Evolutionary conservation across 176 grass and related monocot species (phyloP).

Genomic region (Lolium rigidum): DNA sequence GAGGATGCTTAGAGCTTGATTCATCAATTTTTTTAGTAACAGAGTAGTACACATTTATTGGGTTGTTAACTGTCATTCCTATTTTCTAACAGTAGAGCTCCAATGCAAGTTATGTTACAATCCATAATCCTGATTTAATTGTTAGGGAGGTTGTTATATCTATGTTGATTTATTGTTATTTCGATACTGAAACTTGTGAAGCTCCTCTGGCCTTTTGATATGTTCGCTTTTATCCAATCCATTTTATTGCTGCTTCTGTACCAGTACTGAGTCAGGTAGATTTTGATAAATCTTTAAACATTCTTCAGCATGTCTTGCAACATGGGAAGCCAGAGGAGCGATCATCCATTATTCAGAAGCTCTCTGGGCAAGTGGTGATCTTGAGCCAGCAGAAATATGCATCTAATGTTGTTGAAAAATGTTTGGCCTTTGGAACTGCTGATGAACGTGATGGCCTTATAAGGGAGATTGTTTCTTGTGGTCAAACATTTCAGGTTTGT

Average conservation of each 20-base stretch:
- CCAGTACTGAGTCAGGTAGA: neutral
- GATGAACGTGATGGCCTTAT: constrained; percentile 75
- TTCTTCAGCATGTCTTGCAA: constrained; percentile 71
- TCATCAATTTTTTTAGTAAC: neutral
- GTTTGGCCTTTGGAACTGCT: constrained; percentile 54
- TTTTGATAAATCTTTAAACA: constrained; percentile 4
- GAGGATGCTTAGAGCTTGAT: neutral
- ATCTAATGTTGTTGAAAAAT: constrained; percentile 88
- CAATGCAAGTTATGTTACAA: neutral
- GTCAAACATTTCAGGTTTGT: constrained; percentile 61
- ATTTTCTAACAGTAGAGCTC: neutral
- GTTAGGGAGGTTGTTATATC: neutral
- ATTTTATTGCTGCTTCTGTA: neutral
- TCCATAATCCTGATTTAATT: neutral
- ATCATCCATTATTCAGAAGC: constrained; percentile 63
- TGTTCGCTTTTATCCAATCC: neutral
- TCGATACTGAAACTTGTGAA: neutral
- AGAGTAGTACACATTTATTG: neutral
- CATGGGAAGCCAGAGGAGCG: constrained; percentile 70
- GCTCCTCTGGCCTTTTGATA: neutral
- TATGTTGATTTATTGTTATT: neutral
- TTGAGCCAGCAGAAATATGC: constrained; percentile 90
- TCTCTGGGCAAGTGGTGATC: constrained; percentile 65
- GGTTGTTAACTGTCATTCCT: neutral
- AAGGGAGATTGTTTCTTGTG: constrained; percentile 72